Base-by-base conservation (phyloP, 805 yeast species). In the Nakazawaea populi region DNA sequence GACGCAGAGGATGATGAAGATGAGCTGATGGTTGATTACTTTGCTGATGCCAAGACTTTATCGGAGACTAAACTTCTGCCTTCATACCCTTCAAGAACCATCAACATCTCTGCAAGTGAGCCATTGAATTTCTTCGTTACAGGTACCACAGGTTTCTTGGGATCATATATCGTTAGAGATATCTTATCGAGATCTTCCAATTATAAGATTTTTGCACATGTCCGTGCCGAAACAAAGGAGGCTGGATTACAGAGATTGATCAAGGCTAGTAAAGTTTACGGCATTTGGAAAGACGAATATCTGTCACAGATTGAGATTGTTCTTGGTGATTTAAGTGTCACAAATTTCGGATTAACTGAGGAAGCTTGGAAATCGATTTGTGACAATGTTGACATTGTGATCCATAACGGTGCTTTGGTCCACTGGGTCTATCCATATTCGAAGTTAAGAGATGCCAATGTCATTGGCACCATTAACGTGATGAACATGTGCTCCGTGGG, bases 371-470 rank as follows among this genome's bases (percentile, higher is more conserved):
- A 57, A 1, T 46, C 60, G 6, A 75, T 94, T 53, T 70, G 81
- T 8, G 67, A 77, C 12, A 69, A 72, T 1, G 73, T 92, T 52
- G 99, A 95, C 66, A 84, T 85, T 4, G 83, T 94, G 48, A 80
- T 94, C 55, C 99, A 94, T 68, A 94, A 94, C 60, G 99, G 98
- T 73, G 99, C 99, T 14, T 75, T 91, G 55, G 99, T 94, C 38
- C 99, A 94, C 67, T 94, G 99, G 99, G 97, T 91, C 2, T 94
- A 87, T 66, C 98, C 99, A 30, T 94, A 94, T 69, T 71, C 85
- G 45, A 88, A 87, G 57, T 74, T 94, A 61, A 81, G 98, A 60
- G 96, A 89, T 57, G 94, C 98, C 35, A 94, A 94, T 63, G 99
- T 95, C 34, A 71, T 91, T 52, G 83, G 96, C 42, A 87, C 98